Percentiles rank a stretch among this genome's conserved stretches.
These are phyloP conservation scores for Juncus effusus DNA, from an alignment of 176 grass and related monocot genomes.

Conservation along the genomic window DNA sequence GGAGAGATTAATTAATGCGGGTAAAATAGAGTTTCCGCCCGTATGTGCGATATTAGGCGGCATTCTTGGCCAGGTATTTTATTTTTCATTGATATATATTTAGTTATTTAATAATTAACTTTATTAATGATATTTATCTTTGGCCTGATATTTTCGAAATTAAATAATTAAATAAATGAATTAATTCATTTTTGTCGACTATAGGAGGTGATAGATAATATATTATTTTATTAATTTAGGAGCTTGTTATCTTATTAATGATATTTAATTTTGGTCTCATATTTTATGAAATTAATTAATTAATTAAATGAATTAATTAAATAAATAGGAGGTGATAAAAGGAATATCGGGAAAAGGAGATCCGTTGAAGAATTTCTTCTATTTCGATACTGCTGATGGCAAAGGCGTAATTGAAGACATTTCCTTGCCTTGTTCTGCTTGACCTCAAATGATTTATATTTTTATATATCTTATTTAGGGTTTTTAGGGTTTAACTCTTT, in stretches of 20 bases:
- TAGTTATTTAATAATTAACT: no score
- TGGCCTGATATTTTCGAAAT: no score
- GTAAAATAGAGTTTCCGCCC: constrained; percentile 73
- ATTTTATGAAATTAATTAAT: no score
- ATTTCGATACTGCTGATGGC: constrained; percentile 60
- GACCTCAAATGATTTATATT: constrained; percentile 9
- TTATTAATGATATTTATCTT: not conserved
- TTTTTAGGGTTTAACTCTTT: no score
- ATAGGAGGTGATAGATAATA: no score
- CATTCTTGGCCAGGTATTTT: constrained; percentile 89
- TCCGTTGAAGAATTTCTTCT: constrained; percentile 93
- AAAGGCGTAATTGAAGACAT: constrained; percentile 84
- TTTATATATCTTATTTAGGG: not conserved
- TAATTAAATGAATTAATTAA: not conserved
- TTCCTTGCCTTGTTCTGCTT: constrained; percentile 14
- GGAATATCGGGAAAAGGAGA: constrained; percentile 87
- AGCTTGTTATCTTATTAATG: no score
- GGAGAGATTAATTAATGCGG: constrained; percentile 59
- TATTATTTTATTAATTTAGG: no score
- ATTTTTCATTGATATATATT: not conserved
- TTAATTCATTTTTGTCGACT: no score
- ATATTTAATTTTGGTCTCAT: no score
- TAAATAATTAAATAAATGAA: no score
- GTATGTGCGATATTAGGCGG: constrained; percentile 92
- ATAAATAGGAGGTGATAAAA: constrained; percentile 80